Evolutionary conservation across 2,329 filamentous ascomycete species (phyloP), one percentile per base, ranked within the genome.

Genomic region (Apiospora pterosperma): DNA sequence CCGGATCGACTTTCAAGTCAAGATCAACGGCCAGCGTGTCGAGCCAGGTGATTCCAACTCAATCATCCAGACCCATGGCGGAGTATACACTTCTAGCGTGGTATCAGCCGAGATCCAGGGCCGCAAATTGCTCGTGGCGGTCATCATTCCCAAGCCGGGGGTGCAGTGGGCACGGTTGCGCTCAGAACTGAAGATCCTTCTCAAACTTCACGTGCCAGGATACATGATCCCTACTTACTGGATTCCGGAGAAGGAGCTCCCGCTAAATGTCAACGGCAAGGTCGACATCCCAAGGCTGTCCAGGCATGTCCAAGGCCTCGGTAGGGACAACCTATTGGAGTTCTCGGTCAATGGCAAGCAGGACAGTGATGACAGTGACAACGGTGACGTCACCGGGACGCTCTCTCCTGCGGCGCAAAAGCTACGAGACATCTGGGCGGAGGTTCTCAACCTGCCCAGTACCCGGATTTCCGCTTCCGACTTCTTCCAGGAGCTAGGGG

Each of bases 1-100:
- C 60, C 76, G 82, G 52, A 80, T 79, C 64, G 81, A 84, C 69
- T 77, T 76, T 1, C 81, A 84, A 68, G 76, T 83, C 60, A 84
- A 84, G 69, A 71, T 84, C 28, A 76, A 79, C 38, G 85, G 84
- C 52, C 82, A 76, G 61, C 67, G 80, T 66, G 73, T 81, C 67
- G 84, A 78, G 72, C 72, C 79, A 62, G 80, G 77, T 14, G 82
- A 38, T 19, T 79, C 80, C 60, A 84, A 80, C 73, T 75, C 48
- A 21, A 34, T 55, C 3, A 55, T 55, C 28, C 48, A 55, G 23
- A 55, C 41, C 7, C 62, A 63, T 25, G 28, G 21, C 28, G 55
- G 38, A 14, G 61, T 61, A 28, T 19, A 42, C 36, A 64, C 61
- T n/a, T 62, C 61, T 21, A 61, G 36, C 28, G 64, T 62, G 21